Base-by-base conservation (phyloP, 768 basidiomycete genomes). In the Russula lepida region DNA sequence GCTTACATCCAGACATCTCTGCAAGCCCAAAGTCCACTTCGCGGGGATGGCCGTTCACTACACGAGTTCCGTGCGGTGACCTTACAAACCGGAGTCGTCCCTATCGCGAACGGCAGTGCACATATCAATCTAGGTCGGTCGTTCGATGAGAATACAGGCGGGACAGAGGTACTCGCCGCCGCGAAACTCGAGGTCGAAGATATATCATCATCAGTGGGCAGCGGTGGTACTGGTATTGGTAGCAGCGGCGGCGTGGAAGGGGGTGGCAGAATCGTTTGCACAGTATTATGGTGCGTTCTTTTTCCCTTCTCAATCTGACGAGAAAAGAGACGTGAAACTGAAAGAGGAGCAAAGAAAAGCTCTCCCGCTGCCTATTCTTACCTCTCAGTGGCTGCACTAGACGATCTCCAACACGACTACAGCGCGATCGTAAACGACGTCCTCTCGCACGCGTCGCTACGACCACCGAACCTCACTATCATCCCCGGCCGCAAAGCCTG, bases 21-120 rank as follows among this genome's bases (percentile, higher is more conserved):
- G 6, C 75, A 81, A 21, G 77, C 81, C 1, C 70, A 73, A 49
- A 78, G 81, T 2, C 82, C 90, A 1, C 74, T 84, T n/a, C 86
- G 92, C 54, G 78, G 82, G 4, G 92, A 95, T 70, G 91, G 91
- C 1, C 86, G 92, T 21, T 68, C 75, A 6, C 76, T 88, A 0
- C 71, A 77, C 37, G 85, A 89, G 64, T 93, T 81, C 67, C 79
- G 92, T 30, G 73, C 80, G 0, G 78, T 94, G 23, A 75, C 82
- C 8, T 81, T 95, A 30, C 85, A 90, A 72, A 89, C 89, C 0
- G 88, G 87, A 23, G 80, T 88, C 1, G 83, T 84, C 17, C 88
- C 90, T 6, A 79, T 91, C 6, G 87, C 92, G 21, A 92, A 94
- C 62, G 92, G 92, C 6, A 92, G 90, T 64, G 89, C 89, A 6